Conservation (phyloP, 2,329 filamentous ascomycete genomes). For the Monosporascus sp. region DNA sequence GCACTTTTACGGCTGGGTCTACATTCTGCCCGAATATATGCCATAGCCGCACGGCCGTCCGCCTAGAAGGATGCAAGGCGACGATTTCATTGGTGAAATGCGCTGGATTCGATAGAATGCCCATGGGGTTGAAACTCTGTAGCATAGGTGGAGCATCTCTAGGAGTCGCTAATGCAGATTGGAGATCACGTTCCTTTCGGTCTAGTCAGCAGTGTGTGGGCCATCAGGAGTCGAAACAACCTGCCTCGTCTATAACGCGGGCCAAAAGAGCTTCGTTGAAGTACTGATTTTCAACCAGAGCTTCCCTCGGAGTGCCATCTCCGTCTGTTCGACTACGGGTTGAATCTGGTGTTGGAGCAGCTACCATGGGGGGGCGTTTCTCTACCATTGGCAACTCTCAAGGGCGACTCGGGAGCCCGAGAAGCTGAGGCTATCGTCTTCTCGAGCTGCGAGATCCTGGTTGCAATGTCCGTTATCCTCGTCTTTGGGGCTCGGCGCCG, state of each 20-base stretch:
- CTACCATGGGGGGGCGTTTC: neutral
- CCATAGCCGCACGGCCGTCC: slow-evolving; percentile 9
- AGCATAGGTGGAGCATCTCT: neutral
- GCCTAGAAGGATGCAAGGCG: slow-evolving; percentile 21
- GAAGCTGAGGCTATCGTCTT: slow-evolving; percentile 17
- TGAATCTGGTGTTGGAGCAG: neutral
- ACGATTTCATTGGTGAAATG: slow-evolving; percentile 7
- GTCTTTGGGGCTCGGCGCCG: slow-evolving; percentile 20
- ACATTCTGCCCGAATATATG: slow-evolving; percentile 8
- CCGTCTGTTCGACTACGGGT: neutral
- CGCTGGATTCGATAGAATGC: slow-evolving; percentile 25
- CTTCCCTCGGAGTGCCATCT: slow-evolving; percentile 10
- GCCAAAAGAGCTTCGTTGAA: slow-evolving; percentile 34
- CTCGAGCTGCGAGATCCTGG: slow-evolving; percentile 30
- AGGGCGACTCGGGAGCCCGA: neutral
- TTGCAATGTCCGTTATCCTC: slow-evolving; percentile 29
- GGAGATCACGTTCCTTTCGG: neutral
- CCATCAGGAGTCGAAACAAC: neutral
- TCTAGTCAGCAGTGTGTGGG: neutral
- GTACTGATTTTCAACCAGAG: slow-evolving; percentile 30
- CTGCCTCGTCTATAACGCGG: slow-evolving; percentile 29
- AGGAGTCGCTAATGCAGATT: slow-evolving; percentile 14
- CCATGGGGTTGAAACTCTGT: slow-evolving; percentile 26
- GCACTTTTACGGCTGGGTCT: slow-evolving; percentile 22
- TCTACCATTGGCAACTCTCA: neutral